Base-by-base conservation (phyloP, 192 early-diverging fungal species). In the Coemansia sp. region DNA sequence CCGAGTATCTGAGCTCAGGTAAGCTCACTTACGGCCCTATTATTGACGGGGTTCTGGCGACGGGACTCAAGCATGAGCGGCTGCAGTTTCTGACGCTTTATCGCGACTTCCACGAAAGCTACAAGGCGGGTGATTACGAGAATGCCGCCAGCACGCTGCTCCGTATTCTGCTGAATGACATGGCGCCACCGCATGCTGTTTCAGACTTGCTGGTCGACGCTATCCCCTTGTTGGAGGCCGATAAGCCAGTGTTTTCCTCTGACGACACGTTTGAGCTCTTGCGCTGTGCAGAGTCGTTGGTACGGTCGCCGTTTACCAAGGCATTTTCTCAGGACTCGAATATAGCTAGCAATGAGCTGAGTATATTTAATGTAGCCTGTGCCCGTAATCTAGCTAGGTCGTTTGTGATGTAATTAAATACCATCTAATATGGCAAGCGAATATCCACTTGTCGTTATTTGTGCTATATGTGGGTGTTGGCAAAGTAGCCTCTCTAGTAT, bases 191-290 rank as follows among this genome's bases (percentile, higher is more conserved):
- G 20, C 53, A 77, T 12, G 83, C 85, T 6, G 68, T 83, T 36
- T 48, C 56, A 7, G 66, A 75, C 6, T 36, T 84, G 23, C 59
- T 89, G 12, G 58, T 86, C 6, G 86, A 89, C 41, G 59, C 84
- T 0, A 63, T 89, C 19, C 87, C 85, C 23, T 51, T 89, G 40
- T 64, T 89, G 18, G 82, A 85, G 21, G 72, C 65, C 36, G 81
- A 87, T 11, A 23, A 7, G 14, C 49, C 87, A 43, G 75, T 89
- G 23, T 87, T 89, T 50, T 56, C 65, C 38, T 57, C 78, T 0
- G 59, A 74, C 2, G 80, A 84, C 13, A 89, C 86, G 0, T 68
- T 76, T 18, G 88, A 80, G 57, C 60, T 89, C 41, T 85, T 89
- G 85, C 67, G 81, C 39, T 80, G 82, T 65, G 65, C 86, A 9